phyloP scores from a whole-genome alignment of 805 yeast species.

The Wickerhamomyces hampshirensis region DNA sequence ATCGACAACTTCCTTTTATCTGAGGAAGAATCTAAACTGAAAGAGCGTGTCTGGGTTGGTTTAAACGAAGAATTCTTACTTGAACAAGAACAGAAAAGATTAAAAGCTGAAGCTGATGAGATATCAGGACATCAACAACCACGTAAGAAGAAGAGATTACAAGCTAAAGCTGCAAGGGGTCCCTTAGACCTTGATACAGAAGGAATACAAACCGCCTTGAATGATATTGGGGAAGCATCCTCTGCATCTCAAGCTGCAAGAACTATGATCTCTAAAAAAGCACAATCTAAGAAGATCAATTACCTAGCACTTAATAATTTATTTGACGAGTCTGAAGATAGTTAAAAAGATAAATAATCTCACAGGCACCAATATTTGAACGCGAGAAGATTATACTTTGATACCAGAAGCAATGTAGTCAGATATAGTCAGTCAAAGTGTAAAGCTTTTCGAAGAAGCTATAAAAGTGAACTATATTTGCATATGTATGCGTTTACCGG shows the following conservation, averaged over 20 bases:
- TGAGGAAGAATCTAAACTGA: constrained; percentile 64
- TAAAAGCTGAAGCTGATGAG: constrained; percentile 82
- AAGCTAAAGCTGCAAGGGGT: constrained; percentile 24
- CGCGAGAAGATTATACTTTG: too few relatives aligned
- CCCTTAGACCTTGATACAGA: constrained; percentile 30
- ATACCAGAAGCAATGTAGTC: neutral
- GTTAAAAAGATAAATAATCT: neutral
- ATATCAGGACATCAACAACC: constrained; percentile 70
- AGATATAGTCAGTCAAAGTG: neutral
- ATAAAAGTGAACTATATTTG: too few relatives aligned
- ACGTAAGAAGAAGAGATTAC: constrained; percentile 44
- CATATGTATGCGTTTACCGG: too few relatives aligned
- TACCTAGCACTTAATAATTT: constrained; percentile 70
- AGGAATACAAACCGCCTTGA: constrained; percentile 37
- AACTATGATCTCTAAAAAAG: constrained; percentile 67
- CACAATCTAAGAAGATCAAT: constrained; percentile 85
- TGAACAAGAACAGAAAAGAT: constrained; percentile 78
- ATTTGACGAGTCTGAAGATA: constrained; percentile 22
- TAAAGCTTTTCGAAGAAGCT: too few relatives aligned
- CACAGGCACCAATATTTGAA: too few relatives aligned
- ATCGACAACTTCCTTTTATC: constrained; percentile 55
- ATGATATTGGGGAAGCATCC: constrained; percentile 36
- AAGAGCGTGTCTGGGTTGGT: constrained; percentile 87
- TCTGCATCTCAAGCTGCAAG: constrained; percentile 79
- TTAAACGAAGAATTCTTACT: constrained; percentile 80